These are phyloP conservation scores for Pseudogymnoascus pannorum DNA, from an alignment of 2,329 filamentous ascomycete genomes.

Conservation along the genomic window DNA sequence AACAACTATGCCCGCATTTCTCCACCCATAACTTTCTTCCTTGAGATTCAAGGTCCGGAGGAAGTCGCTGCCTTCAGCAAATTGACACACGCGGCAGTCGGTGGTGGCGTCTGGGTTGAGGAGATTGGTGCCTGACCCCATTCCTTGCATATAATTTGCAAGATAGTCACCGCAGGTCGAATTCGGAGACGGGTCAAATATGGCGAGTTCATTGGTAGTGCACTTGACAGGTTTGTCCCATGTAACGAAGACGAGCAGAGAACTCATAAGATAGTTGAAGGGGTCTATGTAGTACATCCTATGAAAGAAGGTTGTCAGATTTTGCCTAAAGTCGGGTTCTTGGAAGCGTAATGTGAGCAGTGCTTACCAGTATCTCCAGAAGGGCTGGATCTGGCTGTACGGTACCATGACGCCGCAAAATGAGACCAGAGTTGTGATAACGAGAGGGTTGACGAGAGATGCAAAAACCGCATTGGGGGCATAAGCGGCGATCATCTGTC, in stretches of 20 bases:
- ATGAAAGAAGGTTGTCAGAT: not conserved
- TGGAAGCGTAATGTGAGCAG: not conserved
- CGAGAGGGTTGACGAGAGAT: constrained; percentile 47
- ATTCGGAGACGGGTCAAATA: constrained; percentile 31
- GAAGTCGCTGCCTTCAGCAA: constrained; percentile 52
- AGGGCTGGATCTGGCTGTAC: constrained; percentile 51
- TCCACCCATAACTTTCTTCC: constrained; percentile 58
- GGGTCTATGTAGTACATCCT: constrained; percentile 50
- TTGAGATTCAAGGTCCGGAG: constrained; percentile 50
- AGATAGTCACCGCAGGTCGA: constrained; percentile 54
- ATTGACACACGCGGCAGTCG: constrained; percentile 55
- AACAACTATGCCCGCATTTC: constrained; percentile 48
- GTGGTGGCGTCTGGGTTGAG: constrained; percentile 51
- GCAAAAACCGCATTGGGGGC: constrained; percentile 55
- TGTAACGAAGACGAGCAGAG: constrained; percentile 45
- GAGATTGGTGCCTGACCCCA: constrained; percentile 37
- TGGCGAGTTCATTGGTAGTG: constrained; percentile 40
- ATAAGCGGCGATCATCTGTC: constrained; percentile 55
- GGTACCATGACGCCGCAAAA: constrained; percentile 74
- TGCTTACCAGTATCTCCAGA: constrained; percentile 48
- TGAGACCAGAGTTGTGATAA: constrained; percentile 56
- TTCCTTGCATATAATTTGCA: constrained; percentile 39
- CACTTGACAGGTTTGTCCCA: constrained; percentile 43
- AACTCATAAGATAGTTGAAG: constrained; percentile 54
- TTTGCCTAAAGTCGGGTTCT: not conserved